phyloP scores from a whole-genome alignment of 805 yeast genomes.

The Huiozyma naganishii region DNA sequence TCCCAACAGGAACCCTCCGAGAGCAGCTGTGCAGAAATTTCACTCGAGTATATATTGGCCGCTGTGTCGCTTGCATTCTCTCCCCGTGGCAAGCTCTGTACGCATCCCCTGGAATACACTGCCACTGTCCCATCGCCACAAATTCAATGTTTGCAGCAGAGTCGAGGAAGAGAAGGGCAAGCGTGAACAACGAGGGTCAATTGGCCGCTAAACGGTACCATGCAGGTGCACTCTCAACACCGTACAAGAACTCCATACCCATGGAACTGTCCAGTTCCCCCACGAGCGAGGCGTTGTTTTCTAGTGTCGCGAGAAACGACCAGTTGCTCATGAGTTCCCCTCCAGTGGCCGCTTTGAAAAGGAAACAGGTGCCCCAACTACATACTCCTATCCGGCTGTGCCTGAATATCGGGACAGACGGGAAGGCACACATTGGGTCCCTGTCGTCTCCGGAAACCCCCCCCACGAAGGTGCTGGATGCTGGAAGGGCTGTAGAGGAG shows the following conservation, averaged over 20 bases:
- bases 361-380: not conserved
- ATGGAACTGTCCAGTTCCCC: slow-evolving; percentile 1
- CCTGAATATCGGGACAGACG: slow-evolving; percentile 23
- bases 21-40: too few relatives aligned
- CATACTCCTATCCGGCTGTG: slow-evolving; percentile 15
- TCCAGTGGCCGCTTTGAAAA: not conserved
- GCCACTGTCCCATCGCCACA: too few relatives aligned
- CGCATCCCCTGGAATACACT: too few relatives aligned
- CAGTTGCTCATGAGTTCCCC: slow-evolving; percentile 2
- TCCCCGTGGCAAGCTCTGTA: too few relatives aligned
- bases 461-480: not conserved
- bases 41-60: too few relatives aligned
- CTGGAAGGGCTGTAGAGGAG: not conserved
- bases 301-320: slow-evolving; percentile 3
- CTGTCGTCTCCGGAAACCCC: not conserved
- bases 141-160: too few relatives aligned
- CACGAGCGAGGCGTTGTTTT: slow-evolving; percentile 2
- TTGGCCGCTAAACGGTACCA: too few relatives aligned
- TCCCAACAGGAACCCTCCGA: too few relatives aligned
- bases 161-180: too few relatives aligned
- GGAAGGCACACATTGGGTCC: slow-evolving; percentile 24
- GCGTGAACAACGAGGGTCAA: too few relatives aligned
- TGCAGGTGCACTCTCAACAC: not conserved
- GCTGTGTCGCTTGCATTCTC: too few relatives aligned
- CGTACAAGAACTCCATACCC: not conserved